Evolutionary conservation across 306 rosid genomes (phyloP).

Genomic region (Prunus mume): DNA sequence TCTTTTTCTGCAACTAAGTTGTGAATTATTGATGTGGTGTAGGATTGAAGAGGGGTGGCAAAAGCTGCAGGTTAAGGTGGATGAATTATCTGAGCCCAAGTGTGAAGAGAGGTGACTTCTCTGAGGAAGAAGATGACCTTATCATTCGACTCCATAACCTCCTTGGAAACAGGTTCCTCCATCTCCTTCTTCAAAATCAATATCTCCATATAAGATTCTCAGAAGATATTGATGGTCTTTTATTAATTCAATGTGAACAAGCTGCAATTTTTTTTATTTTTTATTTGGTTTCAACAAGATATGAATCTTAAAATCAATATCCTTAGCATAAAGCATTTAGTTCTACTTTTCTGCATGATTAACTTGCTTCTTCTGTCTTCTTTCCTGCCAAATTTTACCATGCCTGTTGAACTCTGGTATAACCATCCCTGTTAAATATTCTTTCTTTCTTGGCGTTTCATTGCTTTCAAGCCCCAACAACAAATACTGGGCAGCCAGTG

Average conservation of each 20-base stretch:
- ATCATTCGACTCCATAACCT: slow-evolving; percentile 63
- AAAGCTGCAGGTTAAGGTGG: slow-evolving; percentile 68
- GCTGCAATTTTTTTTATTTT: no score
- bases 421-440: not conserved
- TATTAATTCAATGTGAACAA: no score
- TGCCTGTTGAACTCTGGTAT: not conserved
- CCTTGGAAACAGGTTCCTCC: slow-evolving; percentile 48
- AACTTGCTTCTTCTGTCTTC: no score
- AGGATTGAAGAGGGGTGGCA: slow-evolving; percentile 64
- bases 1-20: no score
- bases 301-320: no score
- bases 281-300: not conserved
- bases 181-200: not conserved
- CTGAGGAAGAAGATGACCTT: slow-evolving; percentile 60
- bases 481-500: not conserved
- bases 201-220: no score
- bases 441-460: not conserved
- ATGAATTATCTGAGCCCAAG: slow-evolving; percentile 55
- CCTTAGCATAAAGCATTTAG: no score
- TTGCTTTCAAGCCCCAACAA: not conserved
- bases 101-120: slow-evolving; percentile 52
- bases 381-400: not conserved
- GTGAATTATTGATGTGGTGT: not conserved
- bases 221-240: no score
- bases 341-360: not conserved